phyloP scores from a whole-genome alignment of 208 protist species.

The Willaertia magna region DNA sequence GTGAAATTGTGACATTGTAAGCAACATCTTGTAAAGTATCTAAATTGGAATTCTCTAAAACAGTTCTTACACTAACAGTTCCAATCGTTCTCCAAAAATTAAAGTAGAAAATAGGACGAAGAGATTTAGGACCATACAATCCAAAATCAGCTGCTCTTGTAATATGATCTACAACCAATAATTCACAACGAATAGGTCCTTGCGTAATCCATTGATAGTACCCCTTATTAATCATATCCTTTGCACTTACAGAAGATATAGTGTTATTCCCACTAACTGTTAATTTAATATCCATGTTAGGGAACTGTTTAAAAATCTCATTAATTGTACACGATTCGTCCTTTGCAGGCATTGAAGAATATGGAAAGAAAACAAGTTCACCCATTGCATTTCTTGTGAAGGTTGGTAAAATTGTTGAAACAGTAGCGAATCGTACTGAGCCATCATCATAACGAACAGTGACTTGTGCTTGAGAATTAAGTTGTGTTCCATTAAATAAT shows the following conservation, averaged over 20 bases:
- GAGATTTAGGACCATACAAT: not conserved
- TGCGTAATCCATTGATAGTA: not conserved
- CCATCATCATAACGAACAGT: not conserved
- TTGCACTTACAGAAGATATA: not conserved
- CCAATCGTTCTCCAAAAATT: too few species aligned
- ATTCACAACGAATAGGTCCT: not conserved
- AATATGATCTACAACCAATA: not conserved
- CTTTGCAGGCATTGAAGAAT: too few species aligned
- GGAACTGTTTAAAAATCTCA: not conserved
- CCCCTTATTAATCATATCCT: not conserved
- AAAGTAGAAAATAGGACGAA: not conserved
- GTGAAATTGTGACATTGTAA: not conserved
- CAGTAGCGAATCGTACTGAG: not conserved
- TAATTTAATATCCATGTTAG: not conserved
- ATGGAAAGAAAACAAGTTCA: not conserved
- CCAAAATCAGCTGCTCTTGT: not conserved
- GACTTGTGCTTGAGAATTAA: not conserved
- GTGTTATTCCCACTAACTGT: not conserved
- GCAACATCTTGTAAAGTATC: not conserved
- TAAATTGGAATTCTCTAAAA: not conserved
- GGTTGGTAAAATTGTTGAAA: not conserved
- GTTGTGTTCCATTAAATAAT: not conserved
- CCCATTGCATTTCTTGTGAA: not conserved
- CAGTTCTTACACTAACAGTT: not conserved
- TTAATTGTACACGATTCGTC: not conserved